Base-by-base conservation (phyloP, 2,329 filamentous ascomycete species). In the Pseudocercospora macadamiae region DNA sequence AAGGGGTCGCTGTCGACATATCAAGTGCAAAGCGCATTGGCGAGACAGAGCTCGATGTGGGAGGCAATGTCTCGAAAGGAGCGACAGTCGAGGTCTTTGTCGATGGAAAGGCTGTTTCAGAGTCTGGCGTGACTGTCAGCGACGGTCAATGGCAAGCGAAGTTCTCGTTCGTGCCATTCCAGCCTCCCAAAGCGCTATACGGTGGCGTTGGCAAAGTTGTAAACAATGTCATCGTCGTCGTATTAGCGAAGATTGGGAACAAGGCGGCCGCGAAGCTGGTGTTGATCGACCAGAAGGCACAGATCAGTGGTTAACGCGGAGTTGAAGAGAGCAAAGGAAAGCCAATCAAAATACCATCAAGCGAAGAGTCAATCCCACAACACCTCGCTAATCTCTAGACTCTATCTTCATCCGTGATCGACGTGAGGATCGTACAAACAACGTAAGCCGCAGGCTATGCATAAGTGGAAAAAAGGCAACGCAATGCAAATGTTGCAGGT, bases 151-250 rank as follows among this genome's bases (percentile, higher is more conserved):
- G 64, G 63, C 56, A 55, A 2, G n/a, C 65, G 5, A 58, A 56
- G 37, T 25, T 55, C 8, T 26, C 57, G 1, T 61, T 62, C 54
- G 57, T 54, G 16, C 60, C 56, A 4, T 70, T 67, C 55, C 36
- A 57, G 37, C 67, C 69, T 3, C 36, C 56, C 12, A 63, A 59
- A 48, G 57, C 66, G 3, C 34, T 68, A n/a, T 71, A 70, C 45
- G 68, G 69, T 9, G 69, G 68, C 9, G 59, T 66, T 12, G 66
- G 67, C 10, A 21, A 60, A 28, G 65, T 65, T 14, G 66, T 69
- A 36, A 57, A 61, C 16, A 70, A 69, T 25, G 55, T 69, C 10
- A 45, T 66, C 10, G 51, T 68, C 18, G 42, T 68, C 1, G 34
- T 68, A 1, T 34, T 66, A 8, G 63, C 62, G 10, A 45, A 47